Evolutionary conservation across 2,329 filamentous ascomycete species (phyloP), one percentile per base, ranked within the genome.

Genomic region (Leptographium wingfieldii): DNA sequence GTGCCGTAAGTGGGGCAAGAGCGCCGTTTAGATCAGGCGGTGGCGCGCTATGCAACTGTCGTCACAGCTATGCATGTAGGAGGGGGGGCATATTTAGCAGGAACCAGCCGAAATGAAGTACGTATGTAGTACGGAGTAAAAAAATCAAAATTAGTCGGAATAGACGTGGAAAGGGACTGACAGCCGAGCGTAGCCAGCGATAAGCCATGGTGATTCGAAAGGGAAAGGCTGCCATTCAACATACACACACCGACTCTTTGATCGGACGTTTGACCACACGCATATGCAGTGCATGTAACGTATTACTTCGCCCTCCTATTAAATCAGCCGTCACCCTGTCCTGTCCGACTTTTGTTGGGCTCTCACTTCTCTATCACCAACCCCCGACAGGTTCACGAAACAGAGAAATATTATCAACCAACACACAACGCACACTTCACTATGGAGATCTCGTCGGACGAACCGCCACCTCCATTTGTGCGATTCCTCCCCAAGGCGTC

Each of bases 401-500:
- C 46, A n/a, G n/a, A n/a, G 25, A 3, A n/a, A 2, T n/a, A 2
- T 11, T 3, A 25, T 27, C 10, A 25, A 25, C 22, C 46, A 11
- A 49, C 5, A 49, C 29, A 19, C 29, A 19, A 33, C 10, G 12
- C 19, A 55, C 31, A 55, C n/a, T n/a, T 9, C 22, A 25, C 35
- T 55, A 64, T 63, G 63, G 62, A 64, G 19, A 29, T 52, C 25
- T 33, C 56, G 5, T 46, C 61, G 38, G 63, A 65, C 56, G 64
- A 65, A 35, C 63, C 64, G 35, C 65, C 64, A 25, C 63, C 64
- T 31, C 55, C 63, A 10, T 63, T 58, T 31, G 43, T 63, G 52
- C 61, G 60, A 49, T 64, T 65, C 58, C 60, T 65, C 19, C 60
- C 63, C 35, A 64, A 63, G 35, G 62, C 61, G 16, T 53, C 63